These are phyloP conservation scores for Melampsora americana DNA, from an alignment of 1,284 basidiomycete genomes.

Conservation along the genomic window DNA sequence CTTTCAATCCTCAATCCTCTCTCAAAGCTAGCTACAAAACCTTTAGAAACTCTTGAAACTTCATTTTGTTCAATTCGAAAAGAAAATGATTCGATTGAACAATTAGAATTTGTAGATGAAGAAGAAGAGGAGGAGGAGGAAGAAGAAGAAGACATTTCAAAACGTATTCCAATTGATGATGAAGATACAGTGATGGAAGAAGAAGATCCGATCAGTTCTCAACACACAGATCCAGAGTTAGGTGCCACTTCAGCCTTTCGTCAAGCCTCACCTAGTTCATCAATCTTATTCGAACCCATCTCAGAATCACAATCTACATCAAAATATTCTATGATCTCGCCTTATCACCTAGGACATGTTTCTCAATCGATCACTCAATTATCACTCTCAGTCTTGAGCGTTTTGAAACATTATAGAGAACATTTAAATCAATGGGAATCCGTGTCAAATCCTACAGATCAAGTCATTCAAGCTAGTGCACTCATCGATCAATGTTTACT, in stretches of 20 bases:
- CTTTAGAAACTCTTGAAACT: too few relatives aligned
- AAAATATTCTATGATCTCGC: neutral
- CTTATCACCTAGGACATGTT: neutral
- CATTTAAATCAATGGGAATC: neutral
- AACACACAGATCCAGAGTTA: neutral
- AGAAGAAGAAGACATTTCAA: too few relatives aligned
- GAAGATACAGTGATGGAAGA: neutral
- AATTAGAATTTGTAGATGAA: neutral
- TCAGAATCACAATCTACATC: neutral
- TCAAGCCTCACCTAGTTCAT: neutral
- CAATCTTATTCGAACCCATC: neutral
- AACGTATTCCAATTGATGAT: neutral
- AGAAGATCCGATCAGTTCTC: neutral
- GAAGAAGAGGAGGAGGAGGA: neutral
- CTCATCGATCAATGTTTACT: slow-evolving; percentile 1
- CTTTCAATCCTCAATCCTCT: neutral
- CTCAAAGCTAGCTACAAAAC: neutral
- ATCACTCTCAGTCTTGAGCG: neutral
- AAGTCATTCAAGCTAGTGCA: slow-evolving; percentile 1
- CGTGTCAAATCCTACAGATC: neutral
- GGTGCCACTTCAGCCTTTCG: neutral
- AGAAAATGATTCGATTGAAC: too few relatives aligned
- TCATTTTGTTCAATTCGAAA: too few relatives aligned
- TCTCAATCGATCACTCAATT: neutral
- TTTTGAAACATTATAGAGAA: neutral